These are phyloP conservation scores for Capsicum rhomboideum DNA, from an alignment of 257 asterid genomes.

Conservation along the genomic window DNA sequence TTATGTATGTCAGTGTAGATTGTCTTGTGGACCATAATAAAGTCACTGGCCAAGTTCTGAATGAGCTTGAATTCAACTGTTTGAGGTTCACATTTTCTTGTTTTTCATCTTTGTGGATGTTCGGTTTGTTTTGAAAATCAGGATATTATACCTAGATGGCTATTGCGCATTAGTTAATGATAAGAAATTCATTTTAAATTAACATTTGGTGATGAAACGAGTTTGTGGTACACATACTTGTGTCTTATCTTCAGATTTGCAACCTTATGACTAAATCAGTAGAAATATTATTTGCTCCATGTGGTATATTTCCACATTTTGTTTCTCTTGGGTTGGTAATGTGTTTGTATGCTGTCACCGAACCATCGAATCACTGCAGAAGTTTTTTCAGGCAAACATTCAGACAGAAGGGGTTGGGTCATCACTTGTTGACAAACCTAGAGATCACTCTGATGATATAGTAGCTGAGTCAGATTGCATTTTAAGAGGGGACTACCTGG, in stretches of 20 bases:
- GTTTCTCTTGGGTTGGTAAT: not conserved
- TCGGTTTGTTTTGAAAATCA: not conserved
- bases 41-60: not conserved
- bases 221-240: not conserved
- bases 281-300: not conserved
- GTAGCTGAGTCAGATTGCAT: not conserved
- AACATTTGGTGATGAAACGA: not conserved
- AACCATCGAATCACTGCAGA: not conserved
- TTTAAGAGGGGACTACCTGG: constrained; percentile 21
- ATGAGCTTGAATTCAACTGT: not conserved
- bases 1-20: not conserved
- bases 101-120: not conserved
- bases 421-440: not conserved
- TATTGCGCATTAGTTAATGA: not conserved
- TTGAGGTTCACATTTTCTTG: not conserved
- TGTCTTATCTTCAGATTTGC: not conserved
- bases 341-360: not conserved
- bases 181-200: not conserved
- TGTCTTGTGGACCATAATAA: not conserved
- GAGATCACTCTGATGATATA: not conserved
- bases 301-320: not conserved
- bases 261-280: not conserved
- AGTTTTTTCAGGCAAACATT: constrained; percentile 13
- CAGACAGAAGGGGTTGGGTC: constrained; percentile 2
- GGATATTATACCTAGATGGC: not conserved